phyloP scores from a whole-genome alignment of 192 early-diverging fungal species.

The Umbelopsis isabellina region DNA sequence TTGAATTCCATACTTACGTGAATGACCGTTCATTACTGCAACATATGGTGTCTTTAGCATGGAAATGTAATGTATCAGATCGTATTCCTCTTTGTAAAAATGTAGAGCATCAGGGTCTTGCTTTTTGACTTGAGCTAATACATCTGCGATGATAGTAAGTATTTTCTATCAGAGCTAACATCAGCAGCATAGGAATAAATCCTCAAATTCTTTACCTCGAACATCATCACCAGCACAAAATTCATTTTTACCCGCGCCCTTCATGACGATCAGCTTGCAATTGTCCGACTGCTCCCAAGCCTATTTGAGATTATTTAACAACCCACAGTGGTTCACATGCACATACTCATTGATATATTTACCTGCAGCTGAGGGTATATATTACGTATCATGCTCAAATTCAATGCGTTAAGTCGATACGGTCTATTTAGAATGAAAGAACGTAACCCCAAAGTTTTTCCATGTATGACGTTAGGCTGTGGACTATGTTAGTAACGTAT shows the following conservation, averaged over 20 bases:
- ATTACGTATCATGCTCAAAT: constrained; percentile 81
- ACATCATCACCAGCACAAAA: constrained; percentile 94
- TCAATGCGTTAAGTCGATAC: constrained; percentile 87
- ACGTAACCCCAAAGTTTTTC: constrained; percentile 50
- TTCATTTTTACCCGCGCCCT: constrained; percentile 69
- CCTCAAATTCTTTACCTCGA: constrained; percentile 33
- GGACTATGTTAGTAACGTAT: not conserved
- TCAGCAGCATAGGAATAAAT: not conserved
- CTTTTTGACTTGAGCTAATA: constrained; percentile 49
- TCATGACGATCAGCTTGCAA: constrained; percentile 89
- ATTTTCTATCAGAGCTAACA: not conserved
- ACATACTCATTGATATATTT: not conserved
- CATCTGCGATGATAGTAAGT: constrained; percentile 19
- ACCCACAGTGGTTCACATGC: not conserved
- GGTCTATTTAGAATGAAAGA: constrained; percentile 81
- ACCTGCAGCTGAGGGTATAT: constrained; percentile 84
- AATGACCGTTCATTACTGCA: constrained; percentile 82
- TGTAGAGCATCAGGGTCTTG: constrained; percentile 57
- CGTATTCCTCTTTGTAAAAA: constrained; percentile 94
- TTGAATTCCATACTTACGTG: constrained; percentile 47
- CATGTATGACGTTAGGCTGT: constrained; percentile 36
- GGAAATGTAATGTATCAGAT: constrained; percentile 87
- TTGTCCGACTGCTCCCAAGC: constrained; percentile 87
- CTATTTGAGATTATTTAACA: constrained; percentile 26
- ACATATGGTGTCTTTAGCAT: constrained; percentile 87